phyloP scores from a whole-genome alignment of 345 rosid species.

The Salix viminalis region DNA sequence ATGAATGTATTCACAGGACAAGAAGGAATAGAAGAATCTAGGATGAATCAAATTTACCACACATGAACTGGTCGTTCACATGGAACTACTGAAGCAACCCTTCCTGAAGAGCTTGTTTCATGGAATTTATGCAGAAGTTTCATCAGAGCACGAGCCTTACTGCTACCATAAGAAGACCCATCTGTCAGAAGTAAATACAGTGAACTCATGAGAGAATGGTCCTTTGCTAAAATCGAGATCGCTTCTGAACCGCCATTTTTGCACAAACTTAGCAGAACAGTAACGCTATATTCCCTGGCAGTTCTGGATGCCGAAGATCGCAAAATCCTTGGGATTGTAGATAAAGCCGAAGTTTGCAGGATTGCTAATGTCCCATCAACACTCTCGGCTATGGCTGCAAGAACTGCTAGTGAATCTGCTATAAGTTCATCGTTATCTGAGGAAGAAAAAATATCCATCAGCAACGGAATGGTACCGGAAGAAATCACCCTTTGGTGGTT shows the following conservation, averaged over 20 bases:
- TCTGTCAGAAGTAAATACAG: constrained; percentile 39
- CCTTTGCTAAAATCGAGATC: constrained; percentile 32
- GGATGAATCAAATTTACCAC: constrained; percentile 5
- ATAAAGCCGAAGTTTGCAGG: constrained; percentile 42
- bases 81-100: constrained; percentile 7
- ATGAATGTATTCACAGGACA: constrained; percentile 16
- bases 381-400: constrained; percentile 49
- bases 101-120: constrained; percentile 30
- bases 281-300: constrained; percentile 56
- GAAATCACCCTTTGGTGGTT: constrained; percentile 51
- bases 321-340: constrained; percentile 30
- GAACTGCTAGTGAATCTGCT: constrained; percentile 58
- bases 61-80: constrained; percentile 24
- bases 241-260: constrained; percentile 46
- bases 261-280: constrained; percentile 48
- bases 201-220: constrained; percentile 36
- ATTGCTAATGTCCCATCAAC: constrained; percentile 47
- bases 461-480: constrained; percentile 49
- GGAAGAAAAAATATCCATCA: constrained; percentile 36
- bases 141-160: constrained; percentile 42
- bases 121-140: constrained; percentile 40
- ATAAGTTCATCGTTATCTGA: constrained; percentile 45
- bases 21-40: not conserved
- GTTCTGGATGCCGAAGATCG: constrained; percentile 31
- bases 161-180: constrained; percentile 40